These are phyloP conservation scores for Globisporangium takayamanum DNA, from an alignment of 352 stramenopile genomes.

Conservation along the genomic window DNA sequence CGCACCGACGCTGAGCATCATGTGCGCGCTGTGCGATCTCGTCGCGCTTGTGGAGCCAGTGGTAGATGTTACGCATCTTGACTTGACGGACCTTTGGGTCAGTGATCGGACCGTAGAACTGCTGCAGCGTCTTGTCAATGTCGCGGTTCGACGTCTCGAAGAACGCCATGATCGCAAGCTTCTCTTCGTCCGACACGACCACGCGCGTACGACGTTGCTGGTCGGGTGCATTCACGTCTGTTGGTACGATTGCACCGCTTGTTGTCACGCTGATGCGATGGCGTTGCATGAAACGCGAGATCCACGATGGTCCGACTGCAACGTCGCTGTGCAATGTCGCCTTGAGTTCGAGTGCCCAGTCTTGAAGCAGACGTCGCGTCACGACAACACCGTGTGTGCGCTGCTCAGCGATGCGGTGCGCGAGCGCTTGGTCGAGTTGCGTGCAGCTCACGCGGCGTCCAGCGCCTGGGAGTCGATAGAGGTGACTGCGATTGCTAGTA, in stretches of 20 bases:
- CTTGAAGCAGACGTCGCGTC: slow-evolving; percentile 5
- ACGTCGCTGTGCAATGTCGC: slow-evolving; percentile 1
- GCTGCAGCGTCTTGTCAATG: slow-evolving; percentile 11
- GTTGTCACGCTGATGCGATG: slow-evolving; percentile 4
- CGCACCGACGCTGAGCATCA: neutral
- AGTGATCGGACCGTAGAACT: slow-evolving; percentile 9
- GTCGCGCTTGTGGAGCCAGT: slow-evolving; percentile 9
- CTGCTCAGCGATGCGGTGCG: neutral
- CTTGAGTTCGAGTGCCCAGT: slow-evolving; percentile 11
- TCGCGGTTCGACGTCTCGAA: slow-evolving; percentile 9
- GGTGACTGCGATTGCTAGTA: neutral
- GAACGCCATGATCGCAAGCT: slow-evolving; percentile 11
- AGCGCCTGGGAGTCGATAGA: slow-evolving; percentile 7
- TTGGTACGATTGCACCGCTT: slow-evolving; percentile 5
- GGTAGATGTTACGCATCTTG: slow-evolving; percentile 9
- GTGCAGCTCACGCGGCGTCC: neutral
- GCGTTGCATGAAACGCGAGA: slow-evolving; percentile 11
- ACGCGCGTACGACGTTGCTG: slow-evolving; percentile 4
- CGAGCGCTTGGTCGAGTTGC: slow-evolving; percentile 3
- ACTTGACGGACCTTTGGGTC: slow-evolving; percentile 11
- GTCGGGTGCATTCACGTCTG: slow-evolving; percentile 4
- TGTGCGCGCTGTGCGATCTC: slow-evolving; percentile 7
- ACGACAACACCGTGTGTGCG: slow-evolving; percentile 1
- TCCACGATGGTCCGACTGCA: slow-evolving; percentile 6
- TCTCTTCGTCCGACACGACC: slow-evolving; percentile 4